phyloP scores from a whole-genome alignment of 2,329 filamentous ascomycete genomes.

The Colletotrichum musae region DNA sequence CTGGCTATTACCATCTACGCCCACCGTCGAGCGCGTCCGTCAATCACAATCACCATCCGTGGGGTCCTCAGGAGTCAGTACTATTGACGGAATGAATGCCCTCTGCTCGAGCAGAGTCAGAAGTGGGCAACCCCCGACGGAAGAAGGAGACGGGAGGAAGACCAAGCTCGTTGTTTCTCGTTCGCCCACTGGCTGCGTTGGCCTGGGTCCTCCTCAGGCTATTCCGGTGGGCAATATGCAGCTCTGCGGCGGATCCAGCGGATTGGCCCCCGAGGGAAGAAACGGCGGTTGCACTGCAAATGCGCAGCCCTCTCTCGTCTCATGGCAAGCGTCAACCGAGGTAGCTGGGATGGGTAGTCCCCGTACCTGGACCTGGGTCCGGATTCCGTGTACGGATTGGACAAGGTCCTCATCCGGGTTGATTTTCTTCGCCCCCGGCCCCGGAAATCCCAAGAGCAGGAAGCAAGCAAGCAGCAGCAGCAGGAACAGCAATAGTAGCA shows the following conservation, averaged over 20 bases:
- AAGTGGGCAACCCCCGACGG: constrained; percentile 21
- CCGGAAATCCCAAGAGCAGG: no score
- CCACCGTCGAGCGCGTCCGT: neutral
- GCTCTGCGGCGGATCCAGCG: constrained; percentile 35
- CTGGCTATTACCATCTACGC: neutral
- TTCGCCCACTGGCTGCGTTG: constrained; percentile 11
- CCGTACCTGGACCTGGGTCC: neutral
- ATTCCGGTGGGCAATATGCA: constrained; percentile 37
- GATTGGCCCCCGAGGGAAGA: constrained; percentile 24
- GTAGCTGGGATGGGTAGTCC: neutral
- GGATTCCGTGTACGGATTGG: no score
- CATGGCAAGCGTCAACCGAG: constrained; percentile 24
- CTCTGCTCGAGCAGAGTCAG: neutral
- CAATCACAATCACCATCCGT: constrained; percentile 18
- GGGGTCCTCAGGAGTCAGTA: neutral
- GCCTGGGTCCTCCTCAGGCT: constrained; percentile 32
- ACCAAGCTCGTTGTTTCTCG: constrained; percentile 17
- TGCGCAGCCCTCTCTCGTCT: constrained; percentile 13
- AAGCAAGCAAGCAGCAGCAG: no score
- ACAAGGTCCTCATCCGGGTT: no score
- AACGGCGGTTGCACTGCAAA: constrained; percentile 30
- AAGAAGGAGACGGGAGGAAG: constrained; percentile 10
- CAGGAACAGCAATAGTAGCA: neutral
- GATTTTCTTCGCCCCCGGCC: no score
- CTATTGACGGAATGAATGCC: neutral